Percentiles rank a stretch among this genome's conserved stretches.
phyloP scores from a whole-genome alignment of 257 asterid species.

The Echium plantagineum region DNA sequence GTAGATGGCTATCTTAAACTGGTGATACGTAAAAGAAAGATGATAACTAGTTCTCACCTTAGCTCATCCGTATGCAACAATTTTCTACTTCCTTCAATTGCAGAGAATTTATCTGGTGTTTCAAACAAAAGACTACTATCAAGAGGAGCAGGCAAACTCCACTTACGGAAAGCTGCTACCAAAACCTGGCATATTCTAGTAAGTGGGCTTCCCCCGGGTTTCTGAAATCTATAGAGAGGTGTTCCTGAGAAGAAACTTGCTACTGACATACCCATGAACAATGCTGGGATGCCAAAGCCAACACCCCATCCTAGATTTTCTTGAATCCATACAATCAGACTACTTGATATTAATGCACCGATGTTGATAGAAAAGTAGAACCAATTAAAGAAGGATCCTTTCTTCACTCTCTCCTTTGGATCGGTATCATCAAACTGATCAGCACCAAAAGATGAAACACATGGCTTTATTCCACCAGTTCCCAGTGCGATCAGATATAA shows the following conservation, averaged over 20 bases:
- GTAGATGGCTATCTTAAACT: too few species aligned
- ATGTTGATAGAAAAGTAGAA: too few species aligned
- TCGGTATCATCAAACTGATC: too few species aligned
- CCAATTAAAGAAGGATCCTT: too few species aligned
- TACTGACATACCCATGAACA: slow-evolving; percentile 70
- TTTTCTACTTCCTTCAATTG: slow-evolving; percentile 88
- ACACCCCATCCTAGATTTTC: slow-evolving; percentile 96
- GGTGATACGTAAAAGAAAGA: too few species aligned
- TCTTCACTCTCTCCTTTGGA: too few species aligned
- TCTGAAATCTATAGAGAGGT: slow-evolving; percentile 52
- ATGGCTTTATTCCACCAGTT: too few species aligned
- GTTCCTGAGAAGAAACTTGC: slow-evolving; percentile 78
- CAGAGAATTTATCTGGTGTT: slow-evolving; percentile 64
- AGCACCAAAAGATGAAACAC: too few species aligned
- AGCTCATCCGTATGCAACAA: slow-evolving; percentile 73
- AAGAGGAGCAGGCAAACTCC: slow-evolving; percentile 44
- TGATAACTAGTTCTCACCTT: slow-evolving; percentile 18
- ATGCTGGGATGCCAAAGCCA: slow-evolving; percentile 86
- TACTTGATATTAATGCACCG: slow-evolving; percentile 45
- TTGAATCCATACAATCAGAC: slow-evolving; percentile 88
- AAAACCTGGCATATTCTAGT: slow-evolving; percentile 90
- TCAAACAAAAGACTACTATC: slow-evolving; percentile 71
- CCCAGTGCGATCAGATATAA: too few species aligned
- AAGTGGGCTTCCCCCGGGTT: slow-evolving; percentile 36
- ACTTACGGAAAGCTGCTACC: slow-evolving; percentile 62